Conservation (phyloP, 129 eudicot genomes). For the Daucus carota region DH1_v3.0 NC_030388.2:30748501-30749000, state of each 20-base stretch:
- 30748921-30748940: no score
- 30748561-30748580: neutral
- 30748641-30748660: neutral
- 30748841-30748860: neutral
- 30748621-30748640: neutral
- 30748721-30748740: conserved; percentile 97
- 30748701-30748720: conserved; percentile 66
- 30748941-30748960: no score
- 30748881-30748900: neutral
- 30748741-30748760: conserved; percentile 96
- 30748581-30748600: neutral
- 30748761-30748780: neutral
- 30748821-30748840: neutral
- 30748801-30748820: neutral
- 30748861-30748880: neutral
- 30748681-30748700: conserved; percentile 80
- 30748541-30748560: neutral
- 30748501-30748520: neutral
- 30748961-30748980: no score
- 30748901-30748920: neutral
- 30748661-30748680: conserved; percentile 15
- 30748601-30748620: neutral
- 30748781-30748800: neutral
- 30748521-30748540: neutral
- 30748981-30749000: no score